Conservation (phyloP, 305 asterid genomes). For the Solanum hybrid region DNA sequence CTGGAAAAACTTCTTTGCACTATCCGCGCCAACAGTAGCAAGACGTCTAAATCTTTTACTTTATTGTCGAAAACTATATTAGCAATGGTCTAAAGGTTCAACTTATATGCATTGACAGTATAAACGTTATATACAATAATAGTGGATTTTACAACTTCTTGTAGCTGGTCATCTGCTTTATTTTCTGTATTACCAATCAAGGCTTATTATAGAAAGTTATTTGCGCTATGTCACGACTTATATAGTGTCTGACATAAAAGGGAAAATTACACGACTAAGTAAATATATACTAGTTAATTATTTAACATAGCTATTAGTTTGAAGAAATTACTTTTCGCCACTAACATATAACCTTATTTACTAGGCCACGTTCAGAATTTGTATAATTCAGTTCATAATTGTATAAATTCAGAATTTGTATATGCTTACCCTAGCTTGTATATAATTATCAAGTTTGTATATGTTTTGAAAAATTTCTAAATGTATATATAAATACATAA, state of each 20-base stretch:
- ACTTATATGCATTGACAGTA: neutral
- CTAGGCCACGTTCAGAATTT: neutral
- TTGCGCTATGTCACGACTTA: neutral
- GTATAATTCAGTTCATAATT: too few relatives aligned
- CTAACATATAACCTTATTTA: neutral
- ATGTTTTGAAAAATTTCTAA: rapidly evolving
- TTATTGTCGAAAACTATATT: neutral
- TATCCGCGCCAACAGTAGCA: neutral
- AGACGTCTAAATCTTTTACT: neutral
- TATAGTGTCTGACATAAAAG: neutral
- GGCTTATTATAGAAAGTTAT: neutral
- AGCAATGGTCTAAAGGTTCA: neutral
- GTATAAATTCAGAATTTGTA: neutral
- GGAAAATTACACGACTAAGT: neutral
- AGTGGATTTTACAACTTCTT: neutral
- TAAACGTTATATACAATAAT: neutral
- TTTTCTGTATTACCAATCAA: neutral
- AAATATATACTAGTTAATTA: too few relatives aligned
- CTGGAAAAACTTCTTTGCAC: neutral
- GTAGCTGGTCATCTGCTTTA: neutral
- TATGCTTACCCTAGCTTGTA: neutral
- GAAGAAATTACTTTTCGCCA: too few relatives aligned
- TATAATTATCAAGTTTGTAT: neutral
- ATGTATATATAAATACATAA: too few relatives aligned
- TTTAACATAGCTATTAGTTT: too few relatives aligned